Evolutionary conservation across 805 yeast genomes (phyloP), one percentile per base, ranked within the genome.

Genomic region (Isabelozyma heimii): DNA sequence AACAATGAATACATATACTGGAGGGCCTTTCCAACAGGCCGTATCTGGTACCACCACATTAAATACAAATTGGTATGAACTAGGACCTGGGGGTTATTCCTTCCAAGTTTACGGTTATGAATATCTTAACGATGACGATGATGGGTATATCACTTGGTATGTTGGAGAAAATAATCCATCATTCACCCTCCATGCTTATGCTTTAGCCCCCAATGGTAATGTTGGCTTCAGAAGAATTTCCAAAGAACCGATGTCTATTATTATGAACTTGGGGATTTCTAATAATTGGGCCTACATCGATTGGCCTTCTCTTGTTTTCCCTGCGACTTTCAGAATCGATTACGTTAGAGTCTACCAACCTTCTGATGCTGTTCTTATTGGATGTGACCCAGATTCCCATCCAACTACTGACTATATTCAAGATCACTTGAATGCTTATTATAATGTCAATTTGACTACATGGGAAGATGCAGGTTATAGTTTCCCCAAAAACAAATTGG

Each of bases 21-120:
- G 97, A 51, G 97, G 97, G 42, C 96, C 97, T 1, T 82, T 77
- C 67, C 97, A 91, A 71, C 91, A 91, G 69, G 97, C 97, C 46
- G 77, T 91, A 14, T 89, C 97, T 7, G 95, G 85, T 1, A 79
- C 82, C 6, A 79, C 97, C 0, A 84, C 87, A 2, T 73, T 91
- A 57, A 91, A 90, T 66, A 75, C 81, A 2, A 71, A 81, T 0
- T 91, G 97, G 97, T 91, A 87, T 66, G 84, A 89, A 58, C 65
- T 56, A 51, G 89, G 89, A 42, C 78, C 72, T 15, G 75, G 72
- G 47, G 55, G 54, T 8, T 73, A 66, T 40, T 64, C 73, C 49
- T 91, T 67, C 74, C 97, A 91, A 65, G 79, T 75, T 43, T 89
- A 80, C 58, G 91, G 89, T 0, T 80, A 78, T 52, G 97, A 91